Percentiles rank a stretch among this genome's conserved stretches.
Evolutionary conservation across 352 stramenopile species (phyloP).

Genomic region (Phytophthora europaea): DNA sequence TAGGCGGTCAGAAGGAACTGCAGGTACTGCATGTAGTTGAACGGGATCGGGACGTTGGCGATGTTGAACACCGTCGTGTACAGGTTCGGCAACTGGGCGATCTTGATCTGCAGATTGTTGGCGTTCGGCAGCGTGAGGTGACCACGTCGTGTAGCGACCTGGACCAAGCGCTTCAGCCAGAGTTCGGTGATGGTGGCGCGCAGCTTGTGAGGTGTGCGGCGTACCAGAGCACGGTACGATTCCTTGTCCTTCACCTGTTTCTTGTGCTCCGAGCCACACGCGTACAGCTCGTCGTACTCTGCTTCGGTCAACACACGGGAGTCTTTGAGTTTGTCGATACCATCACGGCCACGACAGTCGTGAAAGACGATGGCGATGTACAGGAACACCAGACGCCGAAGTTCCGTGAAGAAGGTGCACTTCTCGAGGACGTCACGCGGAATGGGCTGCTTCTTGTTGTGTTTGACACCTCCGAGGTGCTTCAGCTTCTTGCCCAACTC

Average conservation of each 20-base stretch:
- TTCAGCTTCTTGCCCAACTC: constrained; percentile 18
- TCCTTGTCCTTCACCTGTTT: constrained; percentile 42
- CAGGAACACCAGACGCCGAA: constrained; percentile 77
- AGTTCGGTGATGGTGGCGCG: constrained; percentile 78
- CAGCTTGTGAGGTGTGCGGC: constrained; percentile 71
- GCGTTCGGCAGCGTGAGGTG: constrained; percentile 67
- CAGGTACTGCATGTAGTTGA: constrained; percentile 88
- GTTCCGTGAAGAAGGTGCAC: constrained; percentile 76
- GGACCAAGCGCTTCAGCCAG: constrained; percentile 76
- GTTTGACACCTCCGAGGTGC: constrained; percentile 6
- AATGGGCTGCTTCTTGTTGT: constrained; percentile 37
- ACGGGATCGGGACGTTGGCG: constrained; percentile 85
- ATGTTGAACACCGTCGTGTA: constrained; percentile 87
- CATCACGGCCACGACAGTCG: constrained; percentile 67
- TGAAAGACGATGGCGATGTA: constrained; percentile 88
- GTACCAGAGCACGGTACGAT: constrained; percentile 62
- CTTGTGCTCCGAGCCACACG: constrained; percentile 64
- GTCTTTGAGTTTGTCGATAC: constrained; percentile 68
- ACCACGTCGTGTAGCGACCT: constrained; percentile 61
- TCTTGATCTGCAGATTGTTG: constrained; percentile 69
- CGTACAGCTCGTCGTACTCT: constrained; percentile 77
- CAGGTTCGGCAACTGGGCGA: constrained; percentile 65
- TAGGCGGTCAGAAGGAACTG: constrained; percentile 71
- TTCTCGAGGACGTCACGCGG: constrained; percentile 66
- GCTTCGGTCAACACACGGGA: constrained; percentile 61